These are phyloP conservation scores for Sporothrix euskadiensis DNA, from an alignment of 2,329 filamentous ascomycete genomes.

Conservation along the genomic window DNA sequence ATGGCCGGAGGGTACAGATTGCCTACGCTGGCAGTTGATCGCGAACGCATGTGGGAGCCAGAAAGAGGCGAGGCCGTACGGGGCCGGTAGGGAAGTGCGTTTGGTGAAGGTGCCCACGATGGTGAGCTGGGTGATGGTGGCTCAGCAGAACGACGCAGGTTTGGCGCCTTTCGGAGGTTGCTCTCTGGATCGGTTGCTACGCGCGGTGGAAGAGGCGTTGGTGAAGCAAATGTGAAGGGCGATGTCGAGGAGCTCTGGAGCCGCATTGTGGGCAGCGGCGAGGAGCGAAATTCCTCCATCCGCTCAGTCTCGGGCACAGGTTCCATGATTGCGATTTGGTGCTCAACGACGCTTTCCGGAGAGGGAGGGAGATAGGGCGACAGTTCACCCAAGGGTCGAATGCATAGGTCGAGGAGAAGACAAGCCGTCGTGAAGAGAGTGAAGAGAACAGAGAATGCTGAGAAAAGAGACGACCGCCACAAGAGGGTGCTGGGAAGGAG, in stretches of 20 bases:
- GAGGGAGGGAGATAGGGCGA: not conserved
- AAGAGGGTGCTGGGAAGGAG: not conserved
- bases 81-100: conserved; percentile 58
- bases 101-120: conserved; percentile 48
- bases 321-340: conserved; percentile 52
- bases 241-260: conserved; percentile 47
- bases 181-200: conserved; percentile 22
- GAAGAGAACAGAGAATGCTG: not conserved
- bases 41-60: conserved; percentile 58
- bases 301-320: conserved; percentile 68
- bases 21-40: conserved; percentile 57
- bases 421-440: not conserved
- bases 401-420: not conserved
- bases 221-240: conserved; percentile 40
- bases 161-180: conserved; percentile 51
- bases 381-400: not conserved
- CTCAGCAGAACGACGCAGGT: conserved; percentile 60
- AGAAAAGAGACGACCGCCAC: not conserved
- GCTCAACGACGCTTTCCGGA: not conserved
- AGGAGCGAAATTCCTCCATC: conserved; percentile 65
- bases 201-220: conserved; percentile 38
- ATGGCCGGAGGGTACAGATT: conserved; percentile 47
- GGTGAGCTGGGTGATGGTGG: conserved; percentile 56
- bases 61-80: conserved; percentile 64
- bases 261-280: conserved; percentile 57